Evolutionary conservation across 495 filamentous ascomycete genomes (phyloP).

Genomic region (Thermochaetoides thermophila): DNA sequence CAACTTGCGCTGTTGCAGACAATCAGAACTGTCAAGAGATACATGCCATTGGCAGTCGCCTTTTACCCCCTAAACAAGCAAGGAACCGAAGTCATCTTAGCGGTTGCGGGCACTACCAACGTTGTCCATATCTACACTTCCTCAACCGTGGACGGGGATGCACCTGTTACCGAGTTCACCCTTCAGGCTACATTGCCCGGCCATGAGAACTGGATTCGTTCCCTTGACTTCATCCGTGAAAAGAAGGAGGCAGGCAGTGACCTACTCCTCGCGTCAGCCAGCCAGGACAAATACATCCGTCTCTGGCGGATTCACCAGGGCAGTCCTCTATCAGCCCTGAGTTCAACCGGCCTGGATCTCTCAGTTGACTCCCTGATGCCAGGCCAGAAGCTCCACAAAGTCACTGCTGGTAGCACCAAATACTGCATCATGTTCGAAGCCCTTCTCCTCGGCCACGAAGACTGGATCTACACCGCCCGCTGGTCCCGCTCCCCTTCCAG

Average conservation of each 20-base stretch:
- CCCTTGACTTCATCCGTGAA: constrained; percentile 61
- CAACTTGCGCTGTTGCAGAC: constrained; percentile 47
- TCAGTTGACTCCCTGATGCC: constrained; percentile 38
- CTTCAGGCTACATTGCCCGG: constrained; percentile 67
- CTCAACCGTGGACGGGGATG: constrained; percentile 15
- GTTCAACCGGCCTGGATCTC: constrained; percentile 26
- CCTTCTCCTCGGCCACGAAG: constrained; percentile 86
- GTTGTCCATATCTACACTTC: constrained; percentile 62
- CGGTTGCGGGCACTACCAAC: constrained; percentile 69
- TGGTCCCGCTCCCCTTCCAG: constrained; percentile 49
- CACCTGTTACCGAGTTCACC: constrained; percentile 40
- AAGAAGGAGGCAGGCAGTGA: constrained; percentile 38
- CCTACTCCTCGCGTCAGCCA: constrained; percentile 78
- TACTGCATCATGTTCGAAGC: constrained; percentile 90
- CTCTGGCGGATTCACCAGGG: constrained; percentile 77
- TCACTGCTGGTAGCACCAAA: constrained; percentile 33
- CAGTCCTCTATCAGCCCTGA: constrained; percentile 39
- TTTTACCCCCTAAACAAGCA: constrained; percentile 39
- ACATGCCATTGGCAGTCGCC: constrained; percentile 65
- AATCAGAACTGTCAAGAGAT: constrained; percentile 57
- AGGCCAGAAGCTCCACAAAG: constrained; percentile 73
- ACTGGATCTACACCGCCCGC: constrained; percentile 83
- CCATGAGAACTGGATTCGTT: constrained; percentile 91
- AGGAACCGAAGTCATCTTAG: constrained; percentile 45
- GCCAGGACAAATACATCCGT: constrained; percentile 94